Conservation (phyloP, 1,284 basidiomycete species). For the Fereydounia khargensis region DNA sequence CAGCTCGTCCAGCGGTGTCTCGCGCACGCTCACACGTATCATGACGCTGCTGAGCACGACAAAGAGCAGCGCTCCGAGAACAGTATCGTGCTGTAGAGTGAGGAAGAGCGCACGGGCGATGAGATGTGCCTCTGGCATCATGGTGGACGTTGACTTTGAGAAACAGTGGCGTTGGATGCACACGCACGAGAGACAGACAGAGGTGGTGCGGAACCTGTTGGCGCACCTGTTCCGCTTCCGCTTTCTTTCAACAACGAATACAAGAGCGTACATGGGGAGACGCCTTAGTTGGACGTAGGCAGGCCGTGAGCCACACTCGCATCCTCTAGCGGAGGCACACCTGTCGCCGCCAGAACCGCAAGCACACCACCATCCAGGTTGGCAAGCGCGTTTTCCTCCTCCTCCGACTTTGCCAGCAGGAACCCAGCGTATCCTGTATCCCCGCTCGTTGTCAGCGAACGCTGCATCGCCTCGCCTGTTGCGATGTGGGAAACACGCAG, state of each 20-base stretch:
- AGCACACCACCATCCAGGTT: slow-evolving; percentile 18
- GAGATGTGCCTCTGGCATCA: too few relatives aligned
- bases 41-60: too few relatives aligned
- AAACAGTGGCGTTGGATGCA: too few relatives aligned
- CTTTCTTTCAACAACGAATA: slow-evolving; percentile 2
- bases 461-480: background rate
- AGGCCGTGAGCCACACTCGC: slow-evolving; percentile 24
- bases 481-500: background rate
- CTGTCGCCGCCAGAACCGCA: slow-evolving; percentile 19
- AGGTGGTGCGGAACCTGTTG: too few relatives aligned
- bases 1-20: too few relatives aligned
- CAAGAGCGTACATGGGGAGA: background rate
- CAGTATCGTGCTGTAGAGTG: too few relatives aligned
- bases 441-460: background rate
- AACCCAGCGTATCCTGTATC: slow-evolving; percentile 41
- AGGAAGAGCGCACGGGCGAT: too few relatives aligned
- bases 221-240: too few relatives aligned
- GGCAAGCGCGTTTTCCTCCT: slow-evolving; percentile 32
- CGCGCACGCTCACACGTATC: too few relatives aligned
- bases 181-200: too few relatives aligned
- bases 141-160: too few relatives aligned
- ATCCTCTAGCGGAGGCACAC: slow-evolving; percentile 25
- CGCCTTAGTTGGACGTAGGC: slow-evolving; percentile 17
- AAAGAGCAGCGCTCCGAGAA: too few relatives aligned
- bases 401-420: slow-evolving; percentile 35